A percentile compares a stretch with the other conserved stretches of the same genome.
These are phyloP conservation scores for Colletotrichum sp. DNA, from an alignment of 2,329 filamentous ascomycete species.

Conservation along the genomic window DNA sequence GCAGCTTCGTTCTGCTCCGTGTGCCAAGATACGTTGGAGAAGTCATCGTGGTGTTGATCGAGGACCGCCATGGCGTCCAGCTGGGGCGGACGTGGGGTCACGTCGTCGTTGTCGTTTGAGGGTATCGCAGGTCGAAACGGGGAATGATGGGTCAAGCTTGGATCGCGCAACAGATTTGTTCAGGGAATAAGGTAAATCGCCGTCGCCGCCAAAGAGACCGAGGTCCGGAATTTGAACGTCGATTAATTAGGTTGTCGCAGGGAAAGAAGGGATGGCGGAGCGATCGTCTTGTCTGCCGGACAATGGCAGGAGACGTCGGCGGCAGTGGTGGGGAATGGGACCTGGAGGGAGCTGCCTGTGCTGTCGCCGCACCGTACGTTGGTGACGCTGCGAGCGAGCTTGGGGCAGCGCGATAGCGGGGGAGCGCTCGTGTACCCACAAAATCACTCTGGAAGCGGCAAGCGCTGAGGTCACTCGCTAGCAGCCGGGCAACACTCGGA, in stretches of 20 bases:
- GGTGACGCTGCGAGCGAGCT: conserved; percentile 19
- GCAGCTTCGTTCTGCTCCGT: conserved; percentile 54
- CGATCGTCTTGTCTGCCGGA: conserved; percentile 8
- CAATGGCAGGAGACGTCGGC: conserved; percentile 17
- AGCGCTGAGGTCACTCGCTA: conserved; percentile 10
- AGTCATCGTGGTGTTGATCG: conserved; percentile 66
- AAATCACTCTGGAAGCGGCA: neutral
- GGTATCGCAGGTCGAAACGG: neutral
- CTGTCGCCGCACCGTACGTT: neutral
- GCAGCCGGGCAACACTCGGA: conserved; percentile 4
- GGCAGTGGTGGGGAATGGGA: conserved; percentile 17
- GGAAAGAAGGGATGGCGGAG: neutral
- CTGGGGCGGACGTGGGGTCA: conserved; percentile 20
- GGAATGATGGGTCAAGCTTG: neutral
- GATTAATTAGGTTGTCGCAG: neutral
- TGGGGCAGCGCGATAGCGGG: conserved; percentile 12
- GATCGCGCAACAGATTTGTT: neutral
- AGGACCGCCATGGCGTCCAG: conserved; percentile 47
- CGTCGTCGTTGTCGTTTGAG: conserved; percentile 6
- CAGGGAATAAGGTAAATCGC: neutral
- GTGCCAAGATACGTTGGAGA: conserved; percentile 82
- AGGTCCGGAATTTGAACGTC: neutral
- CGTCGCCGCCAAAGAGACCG: neutral
- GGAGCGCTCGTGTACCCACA: conserved; percentile 2
- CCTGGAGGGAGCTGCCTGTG: conserved; percentile 8